Evolutionary conservation across 106 monocot species (phyloP).

Genomic region (Cymbidium sinense): DNA sequence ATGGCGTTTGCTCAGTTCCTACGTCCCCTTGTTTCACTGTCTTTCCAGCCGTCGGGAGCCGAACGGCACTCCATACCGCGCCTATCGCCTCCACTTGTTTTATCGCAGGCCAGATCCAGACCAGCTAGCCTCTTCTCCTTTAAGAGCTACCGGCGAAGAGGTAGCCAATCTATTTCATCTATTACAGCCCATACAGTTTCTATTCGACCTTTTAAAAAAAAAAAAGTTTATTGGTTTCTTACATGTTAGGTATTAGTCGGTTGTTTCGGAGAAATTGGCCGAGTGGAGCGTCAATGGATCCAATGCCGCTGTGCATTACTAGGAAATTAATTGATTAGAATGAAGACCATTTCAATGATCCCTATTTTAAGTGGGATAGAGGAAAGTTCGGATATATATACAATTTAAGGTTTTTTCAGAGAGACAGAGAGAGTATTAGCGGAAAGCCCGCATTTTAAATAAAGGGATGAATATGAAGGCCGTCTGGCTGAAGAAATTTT

Average conservation of each 20-base stretch:
- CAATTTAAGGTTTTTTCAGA: background rate
- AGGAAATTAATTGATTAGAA: background rate
- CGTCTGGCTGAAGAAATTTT: too few species aligned
- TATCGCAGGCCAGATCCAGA: background rate
- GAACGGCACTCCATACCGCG: background rate
- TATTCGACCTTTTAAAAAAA: background rate
- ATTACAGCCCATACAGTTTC: background rate
- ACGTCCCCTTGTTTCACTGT: background rate
- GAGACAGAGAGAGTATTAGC: background rate
- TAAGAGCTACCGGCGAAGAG: background rate
- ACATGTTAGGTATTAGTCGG: background rate
- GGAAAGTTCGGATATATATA: background rate
- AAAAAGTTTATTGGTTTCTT: background rate
- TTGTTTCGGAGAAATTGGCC: background rate
- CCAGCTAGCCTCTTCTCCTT: background rate
- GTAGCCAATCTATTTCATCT: background rate
- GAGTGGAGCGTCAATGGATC: background rate
- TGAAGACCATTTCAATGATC: background rate
- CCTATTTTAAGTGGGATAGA: background rate
- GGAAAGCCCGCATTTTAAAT: too few species aligned
- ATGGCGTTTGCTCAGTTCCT: slow-evolving; percentile 10
- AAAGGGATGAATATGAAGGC: too few species aligned
- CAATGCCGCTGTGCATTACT: background rate
- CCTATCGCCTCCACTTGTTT: background rate
- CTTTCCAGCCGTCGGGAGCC: background rate